phyloP scores from a whole-genome alignment of 306 rosid species.

The Mucuna pruriens region DNA sequence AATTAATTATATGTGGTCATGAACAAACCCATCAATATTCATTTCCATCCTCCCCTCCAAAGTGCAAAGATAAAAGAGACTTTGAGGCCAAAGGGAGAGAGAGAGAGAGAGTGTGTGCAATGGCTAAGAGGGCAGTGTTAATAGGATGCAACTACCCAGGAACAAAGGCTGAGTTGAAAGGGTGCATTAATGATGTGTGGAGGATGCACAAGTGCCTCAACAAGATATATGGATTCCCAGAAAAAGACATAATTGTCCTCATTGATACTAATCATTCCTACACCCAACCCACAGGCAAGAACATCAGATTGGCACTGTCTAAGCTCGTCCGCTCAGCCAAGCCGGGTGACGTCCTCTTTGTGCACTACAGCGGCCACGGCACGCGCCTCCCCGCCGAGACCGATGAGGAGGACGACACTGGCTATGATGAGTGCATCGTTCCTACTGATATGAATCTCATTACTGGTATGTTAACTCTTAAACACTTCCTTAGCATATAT shows the following conservation, averaged over 20 bases:
- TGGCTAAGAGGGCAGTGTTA: conserved; percentile 78
- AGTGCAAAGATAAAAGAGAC: background rate
- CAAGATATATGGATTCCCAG: conserved; percentile 56
- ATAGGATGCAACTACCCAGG: conserved; percentile 85
- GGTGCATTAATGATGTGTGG: conserved; percentile 82
- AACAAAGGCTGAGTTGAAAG: conserved; percentile 77
- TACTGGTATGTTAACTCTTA: conserved; percentile 63
- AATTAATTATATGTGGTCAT: background rate
- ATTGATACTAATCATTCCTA: conserved; percentile 41
- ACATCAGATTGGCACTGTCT: conserved; percentile 59
- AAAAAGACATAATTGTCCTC: conserved; percentile 51
- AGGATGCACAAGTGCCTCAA: conserved; percentile 61
- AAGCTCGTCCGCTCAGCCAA: conserved; percentile 53
- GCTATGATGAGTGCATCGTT: conserved; percentile 87
- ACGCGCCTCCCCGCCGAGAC: conserved; percentile 84
- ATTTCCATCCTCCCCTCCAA: background rate
- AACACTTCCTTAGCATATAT: background rate
- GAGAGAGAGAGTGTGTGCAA: background rate
- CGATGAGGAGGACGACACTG: conserved; percentile 73
- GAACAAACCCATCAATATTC: background rate
- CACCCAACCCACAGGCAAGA: conserved; percentile 72
- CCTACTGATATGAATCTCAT: conserved; percentile 92
- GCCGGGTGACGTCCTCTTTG: conserved; percentile 62
- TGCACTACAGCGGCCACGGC: conserved; percentile 89
- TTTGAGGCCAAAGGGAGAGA: background rate